Evolutionary conservation across 1,139 yeast genomes (phyloP).

Genomic region (Geotrichum phurueaensis): DNA sequence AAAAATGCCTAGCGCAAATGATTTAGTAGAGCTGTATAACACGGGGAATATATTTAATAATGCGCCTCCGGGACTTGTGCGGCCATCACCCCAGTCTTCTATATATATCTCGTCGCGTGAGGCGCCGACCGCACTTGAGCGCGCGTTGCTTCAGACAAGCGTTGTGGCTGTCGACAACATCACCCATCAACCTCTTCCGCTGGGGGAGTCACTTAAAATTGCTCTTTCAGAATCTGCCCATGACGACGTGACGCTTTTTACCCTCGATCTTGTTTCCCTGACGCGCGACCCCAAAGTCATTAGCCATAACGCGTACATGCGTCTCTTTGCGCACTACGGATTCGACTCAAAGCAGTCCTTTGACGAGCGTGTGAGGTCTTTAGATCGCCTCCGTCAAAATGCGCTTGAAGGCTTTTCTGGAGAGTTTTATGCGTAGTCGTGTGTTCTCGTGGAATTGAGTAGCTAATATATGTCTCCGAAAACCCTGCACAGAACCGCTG

Average conservation of each 20-base stretch:
- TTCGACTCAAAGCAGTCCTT: conserved; percentile 3
- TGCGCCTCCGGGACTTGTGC: background rate
- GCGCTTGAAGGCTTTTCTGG: conserved; percentile 14
- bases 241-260: background rate
- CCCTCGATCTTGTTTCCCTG: conserved; percentile 8
- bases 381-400: conserved; percentile 5
- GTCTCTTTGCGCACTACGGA: conserved; percentile 6
- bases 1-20: background rate
- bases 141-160: conserved; percentile 2
- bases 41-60: background rate
- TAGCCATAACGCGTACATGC: background rate
- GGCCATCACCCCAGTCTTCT: background rate
- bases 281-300: conserved; percentile 15
- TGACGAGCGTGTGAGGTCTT: background rate
- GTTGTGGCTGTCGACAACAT: conserved; percentile 1
- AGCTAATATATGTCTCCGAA: no score
- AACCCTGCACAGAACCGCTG: no score
- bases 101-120: conserved; percentile 1
- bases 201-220: background rate
- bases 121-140: conserved; percentile 5
- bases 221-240: background rate
- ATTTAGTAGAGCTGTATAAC: background rate
- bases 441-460: no score
- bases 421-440: background rate
- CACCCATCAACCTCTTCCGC: conserved; percentile 5